phyloP scores from a whole-genome alignment of 2,329 filamentous ascomycete species.

The Tolypocladium album region DNA sequence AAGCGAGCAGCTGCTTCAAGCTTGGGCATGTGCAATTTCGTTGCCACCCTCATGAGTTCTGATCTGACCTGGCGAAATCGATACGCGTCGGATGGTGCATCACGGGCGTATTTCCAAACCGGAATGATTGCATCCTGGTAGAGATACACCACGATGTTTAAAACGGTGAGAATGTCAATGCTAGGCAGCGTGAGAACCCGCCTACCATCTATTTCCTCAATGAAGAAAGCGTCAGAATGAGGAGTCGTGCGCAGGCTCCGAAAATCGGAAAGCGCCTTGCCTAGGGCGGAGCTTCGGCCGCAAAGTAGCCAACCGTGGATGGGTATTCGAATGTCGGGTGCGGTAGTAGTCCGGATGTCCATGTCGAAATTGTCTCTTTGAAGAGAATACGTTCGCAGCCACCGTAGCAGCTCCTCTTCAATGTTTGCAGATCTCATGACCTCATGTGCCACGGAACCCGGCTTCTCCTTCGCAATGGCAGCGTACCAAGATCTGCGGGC shows the following conservation, averaged over 20 bases:
- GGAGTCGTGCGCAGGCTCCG: slow-evolving; percentile 20
- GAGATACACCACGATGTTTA: slow-evolving; percentile 69
- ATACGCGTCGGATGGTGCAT: slow-evolving; percentile 53
- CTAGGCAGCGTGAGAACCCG: slow-evolving; percentile 53
- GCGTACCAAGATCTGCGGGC: slow-evolving; percentile 29
- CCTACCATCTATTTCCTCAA: slow-evolving; percentile 33
- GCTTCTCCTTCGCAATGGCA: slow-evolving; percentile 29
- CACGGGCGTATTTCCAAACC: slow-evolving; percentile 72
- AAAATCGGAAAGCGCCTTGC: slow-evolving; percentile 49
- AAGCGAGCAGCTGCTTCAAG: slow-evolving; percentile 70
- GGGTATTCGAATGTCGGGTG: slow-evolving; percentile 63
- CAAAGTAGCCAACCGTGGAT: slow-evolving; percentile 73
- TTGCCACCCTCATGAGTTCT: slow-evolving; percentile 82
- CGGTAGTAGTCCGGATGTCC: slow-evolving; percentile 42
- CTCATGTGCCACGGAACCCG: slow-evolving; percentile 38
- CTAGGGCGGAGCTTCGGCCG: slow-evolving; percentile 60
- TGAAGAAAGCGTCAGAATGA: slow-evolving; percentile 16
- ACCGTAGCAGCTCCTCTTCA: slow-evolving; percentile 47
- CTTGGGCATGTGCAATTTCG: slow-evolving; percentile 55
- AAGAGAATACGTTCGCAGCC: slow-evolving; percentile 31
- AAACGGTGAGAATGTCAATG: slow-evolving; percentile 65
- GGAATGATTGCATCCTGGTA: slow-evolving; percentile 76
- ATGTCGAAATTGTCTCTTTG: slow-evolving; percentile 31
- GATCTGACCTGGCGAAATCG: slow-evolving; percentile 70
- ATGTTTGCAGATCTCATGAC: slow-evolving; percentile 54